Conservation (phyloP, 306 rosid genomes). For the Castanea sativa region DNA sequence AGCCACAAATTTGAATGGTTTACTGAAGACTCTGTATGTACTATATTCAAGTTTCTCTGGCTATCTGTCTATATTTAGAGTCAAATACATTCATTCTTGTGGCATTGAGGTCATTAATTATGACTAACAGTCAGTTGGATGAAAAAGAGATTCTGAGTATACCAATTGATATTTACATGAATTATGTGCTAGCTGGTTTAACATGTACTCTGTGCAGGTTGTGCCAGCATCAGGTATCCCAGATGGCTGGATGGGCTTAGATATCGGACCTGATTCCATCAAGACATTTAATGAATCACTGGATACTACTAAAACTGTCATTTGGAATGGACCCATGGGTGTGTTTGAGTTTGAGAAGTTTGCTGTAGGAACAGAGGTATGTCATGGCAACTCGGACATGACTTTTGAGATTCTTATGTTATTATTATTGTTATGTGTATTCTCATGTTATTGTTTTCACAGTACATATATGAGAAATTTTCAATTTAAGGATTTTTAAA, state of each 20-base stretch:
- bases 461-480: not conserved
- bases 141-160: not conserved
- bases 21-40: not conserved
- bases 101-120: not conserved
- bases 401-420: not conserved
- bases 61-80: not conserved
- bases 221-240: slow-evolving; percentile 82
- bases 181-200: not conserved
- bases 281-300: slow-evolving; percentile 64
- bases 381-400: not conserved
- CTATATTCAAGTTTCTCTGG: not conserved
- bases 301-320: slow-evolving; percentile 70
- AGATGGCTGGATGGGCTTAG: slow-evolving; percentile 98
- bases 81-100: not conserved
- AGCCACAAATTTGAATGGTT: not conserved
- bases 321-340: slow-evolving; percentile 99
- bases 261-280: slow-evolving; percentile 90
- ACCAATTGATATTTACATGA: not conserved
- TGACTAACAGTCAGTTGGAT: not conserved
- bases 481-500: not conserved
- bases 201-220: slow-evolving; percentile 30
- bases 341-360: slow-evolving; percentile 90
- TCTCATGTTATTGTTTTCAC: too few relatives aligned
- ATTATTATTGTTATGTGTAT: too few relatives aligned
- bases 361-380: slow-evolving; percentile 87